phyloP scores from a whole-genome alignment of 768 basidiomycete genomes.

The Candolleomyces efflorescens region DNA sequence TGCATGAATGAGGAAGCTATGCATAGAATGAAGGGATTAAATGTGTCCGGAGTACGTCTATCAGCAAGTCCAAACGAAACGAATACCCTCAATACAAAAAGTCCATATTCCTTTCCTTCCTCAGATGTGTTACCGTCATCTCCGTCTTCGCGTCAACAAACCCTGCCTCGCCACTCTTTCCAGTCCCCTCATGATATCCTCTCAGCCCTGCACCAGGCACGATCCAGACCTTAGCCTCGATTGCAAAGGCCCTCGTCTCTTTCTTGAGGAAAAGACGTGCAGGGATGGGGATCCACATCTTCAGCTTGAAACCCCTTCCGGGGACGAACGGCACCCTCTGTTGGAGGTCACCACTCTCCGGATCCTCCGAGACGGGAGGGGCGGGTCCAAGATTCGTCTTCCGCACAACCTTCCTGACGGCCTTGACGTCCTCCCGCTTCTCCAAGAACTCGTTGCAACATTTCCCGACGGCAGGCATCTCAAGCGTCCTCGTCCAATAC shows the following conservation, averaged over 20 bases:
- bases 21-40: neutral
- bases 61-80: neutral
- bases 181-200: neutral
- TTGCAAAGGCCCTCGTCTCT: conserved; percentile 40
- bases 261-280: conserved; percentile 40
- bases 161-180: conserved; percentile 6
- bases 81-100: neutral
- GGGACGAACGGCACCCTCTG: conserved; percentile 16
- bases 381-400: neutral
- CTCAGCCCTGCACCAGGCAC: conserved; percentile 20
- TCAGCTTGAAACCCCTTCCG: conserved; percentile 30
- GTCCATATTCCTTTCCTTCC: conserved; percentile 35
- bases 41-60: too few species aligned
- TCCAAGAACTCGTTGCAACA: neutral
- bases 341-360: neutral
- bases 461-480: neutral
- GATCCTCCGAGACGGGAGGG: neutral
- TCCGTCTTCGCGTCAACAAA: conserved; percentile 19
- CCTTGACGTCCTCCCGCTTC: too few species aligned
- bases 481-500: neutral
- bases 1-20: neutral
- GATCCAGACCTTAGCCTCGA: conserved; percentile 35
- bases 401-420: neutral
- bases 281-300: conserved; percentile 46
- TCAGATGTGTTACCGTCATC: conserved; percentile 42